Evolutionary conservation across 139 green algal genomes (phyloP), one percentile per base, ranked within the genome.

Genomic region (Coccomyxa sp.): DNA sequence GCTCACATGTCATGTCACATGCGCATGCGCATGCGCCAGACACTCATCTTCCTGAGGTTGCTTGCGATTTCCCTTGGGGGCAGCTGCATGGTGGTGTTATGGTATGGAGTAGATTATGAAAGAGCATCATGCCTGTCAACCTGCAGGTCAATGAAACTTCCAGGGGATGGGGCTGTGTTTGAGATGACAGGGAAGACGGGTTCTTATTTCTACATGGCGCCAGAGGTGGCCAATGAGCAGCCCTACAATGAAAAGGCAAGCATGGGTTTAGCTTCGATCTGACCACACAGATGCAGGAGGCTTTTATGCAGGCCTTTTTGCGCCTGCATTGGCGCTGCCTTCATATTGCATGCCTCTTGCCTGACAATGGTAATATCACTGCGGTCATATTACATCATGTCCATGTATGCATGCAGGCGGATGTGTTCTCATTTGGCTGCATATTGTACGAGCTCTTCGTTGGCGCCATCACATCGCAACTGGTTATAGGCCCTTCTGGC

Each of bases 171-270:
- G 38, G 38, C 38, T 11, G 63, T 71, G 9, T 85, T 85, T 76
- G 83, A 86, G 66, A 25, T 86, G 38, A 86, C 84, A 71, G 79
- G 81, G 13, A 79, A 77, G 18, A 87, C 84, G 0, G 84, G 84
- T 16, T 80, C 59, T 28, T 87, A 79, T 75, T 81, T 84, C 51
- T 82, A 84, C 76, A 87, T 87, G 84, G 84, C 84, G 13, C 84
- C 80, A 15, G 84, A 87, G 45, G 84, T 87, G 32, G 68, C 75
- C 30, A 71, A 31, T 13, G 45, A 31, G 4, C 16, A 81, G 28
- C 67, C 57, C 31, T 87, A 87, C 80, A 82, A 84, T 75, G 84
- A 87, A n/a, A 87, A 87, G 80, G 84, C 78, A 18, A 28, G 66
- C 75, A 38, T 80, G 12, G 68, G 80, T 28, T 74, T 28, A 71